Conservation (phyloP, 1,139 yeast species). For the Geotrichum carabidarum region DNA sequence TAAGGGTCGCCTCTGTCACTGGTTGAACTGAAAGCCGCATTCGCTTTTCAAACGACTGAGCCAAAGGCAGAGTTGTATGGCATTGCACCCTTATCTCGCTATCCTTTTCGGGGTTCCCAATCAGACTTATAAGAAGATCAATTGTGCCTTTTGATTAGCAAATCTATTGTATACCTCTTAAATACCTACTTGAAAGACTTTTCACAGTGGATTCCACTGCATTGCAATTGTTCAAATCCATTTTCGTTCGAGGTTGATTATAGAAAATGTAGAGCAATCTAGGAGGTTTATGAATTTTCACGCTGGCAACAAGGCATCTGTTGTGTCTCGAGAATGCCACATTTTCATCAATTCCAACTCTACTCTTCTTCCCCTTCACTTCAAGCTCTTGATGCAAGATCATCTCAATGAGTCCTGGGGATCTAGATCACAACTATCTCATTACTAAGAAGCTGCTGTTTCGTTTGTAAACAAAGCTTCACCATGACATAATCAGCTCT, state of each 20-base stretch:
- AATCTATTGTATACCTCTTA: background rate
- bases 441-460: no score
- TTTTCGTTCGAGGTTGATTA: background rate
- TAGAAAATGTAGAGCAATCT: no score
- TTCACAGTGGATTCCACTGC: constrained; percentile 13
- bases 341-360: no score
- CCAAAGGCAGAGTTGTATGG: constrained; percentile 19
- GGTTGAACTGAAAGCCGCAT: constrained; percentile 5
- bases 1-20: constrained; percentile 4
- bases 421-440: no score
- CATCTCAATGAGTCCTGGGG: no score
- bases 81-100: constrained; percentile 16
- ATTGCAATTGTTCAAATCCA: constrained; percentile 5
- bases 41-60: constrained; percentile 18
- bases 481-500: no score
- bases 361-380: no score
- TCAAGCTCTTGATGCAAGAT: no score
- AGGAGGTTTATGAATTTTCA: no score
- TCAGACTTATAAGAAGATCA: background rate
- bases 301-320: no score
- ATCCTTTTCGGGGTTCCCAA: constrained; percentile 11
- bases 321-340: no score
- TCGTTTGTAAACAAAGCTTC: no score
- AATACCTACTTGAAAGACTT: constrained; percentile 12
- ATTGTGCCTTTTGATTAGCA: constrained; percentile 11